phyloP scores from a whole-genome alignment of 345 rosid species.

The Heritiera fomes region DNA sequence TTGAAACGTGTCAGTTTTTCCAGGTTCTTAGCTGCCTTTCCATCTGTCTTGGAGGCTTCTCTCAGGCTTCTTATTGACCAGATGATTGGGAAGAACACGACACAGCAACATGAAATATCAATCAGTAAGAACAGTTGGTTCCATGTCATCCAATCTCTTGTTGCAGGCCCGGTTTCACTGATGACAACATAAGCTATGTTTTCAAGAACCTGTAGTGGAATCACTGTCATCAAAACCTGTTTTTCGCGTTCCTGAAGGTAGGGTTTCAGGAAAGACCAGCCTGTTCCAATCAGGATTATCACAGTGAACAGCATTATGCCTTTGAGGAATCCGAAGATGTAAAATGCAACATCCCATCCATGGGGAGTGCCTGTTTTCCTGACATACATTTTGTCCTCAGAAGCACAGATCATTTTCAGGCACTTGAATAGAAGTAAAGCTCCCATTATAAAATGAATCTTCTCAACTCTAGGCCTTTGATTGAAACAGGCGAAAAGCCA shows the following conservation, averaged over 20 bases:
- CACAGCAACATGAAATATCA: conserved; percentile 50
- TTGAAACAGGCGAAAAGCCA: conserved; percentile 43
- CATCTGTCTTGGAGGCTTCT: conserved; percentile 49
- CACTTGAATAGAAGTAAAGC: conserved; percentile 51
- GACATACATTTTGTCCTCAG: conserved; percentile 44
- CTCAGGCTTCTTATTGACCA: conserved; percentile 54
- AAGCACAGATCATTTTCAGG: conserved; percentile 50
- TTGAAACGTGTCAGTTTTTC: conserved; percentile 53
- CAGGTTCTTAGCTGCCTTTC: conserved; percentile 49
- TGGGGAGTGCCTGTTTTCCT: conserved; percentile 53
- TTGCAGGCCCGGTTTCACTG: conserved; percentile 49
- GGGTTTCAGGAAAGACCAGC: conserved; percentile 62
- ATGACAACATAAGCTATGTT: conserved; percentile 51
- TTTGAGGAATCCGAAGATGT: conserved; percentile 56
- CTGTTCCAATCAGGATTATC: conserved; percentile 54
- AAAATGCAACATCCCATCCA: conserved; percentile 63
- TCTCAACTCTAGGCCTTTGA: conserved; percentile 34
- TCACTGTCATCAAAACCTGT: conserved; percentile 42
- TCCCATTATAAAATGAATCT: conserved; percentile 50
- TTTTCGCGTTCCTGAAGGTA: conserved; percentile 59
- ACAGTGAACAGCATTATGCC: conserved; percentile 60
- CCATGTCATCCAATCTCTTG: conserved; percentile 55
- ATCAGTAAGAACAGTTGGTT: conserved; percentile 46
- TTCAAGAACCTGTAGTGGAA: conserved; percentile 58
- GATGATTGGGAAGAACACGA: conserved; percentile 55